A percentile compares a stretch with the other conserved stretches of the same genome.
phyloP scores from a whole-genome alignment of 2,329 filamentous ascomycete species.

The Aschersonia sp. region DNA sequence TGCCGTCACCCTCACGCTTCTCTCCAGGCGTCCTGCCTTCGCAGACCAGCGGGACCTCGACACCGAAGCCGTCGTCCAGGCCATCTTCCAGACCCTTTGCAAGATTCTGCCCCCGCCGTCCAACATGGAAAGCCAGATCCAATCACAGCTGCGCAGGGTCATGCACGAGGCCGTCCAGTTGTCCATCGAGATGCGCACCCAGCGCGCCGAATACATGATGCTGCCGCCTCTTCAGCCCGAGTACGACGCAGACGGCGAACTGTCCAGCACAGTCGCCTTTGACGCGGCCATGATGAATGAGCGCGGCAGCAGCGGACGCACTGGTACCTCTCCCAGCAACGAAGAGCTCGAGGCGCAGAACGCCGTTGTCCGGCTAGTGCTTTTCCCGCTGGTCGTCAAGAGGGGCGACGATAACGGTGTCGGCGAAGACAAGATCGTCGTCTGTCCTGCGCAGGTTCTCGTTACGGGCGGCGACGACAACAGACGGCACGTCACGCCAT shows the following conservation, averaged over 20 bases:
- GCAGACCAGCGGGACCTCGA: slow-evolving; percentile 71
- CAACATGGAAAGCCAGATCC: slow-evolving; percentile 65
- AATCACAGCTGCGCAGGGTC: slow-evolving; percentile 74
- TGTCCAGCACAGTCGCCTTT: slow-evolving; percentile 77
- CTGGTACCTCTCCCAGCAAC: slow-evolving; percentile 31
- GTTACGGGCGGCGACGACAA: slow-evolving; percentile 42
- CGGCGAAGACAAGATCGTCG: slow-evolving; percentile 88
- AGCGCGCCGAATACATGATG: slow-evolving; percentile 97
- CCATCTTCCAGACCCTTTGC: slow-evolving; percentile 65
- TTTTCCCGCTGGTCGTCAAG: slow-evolving; percentile 94
- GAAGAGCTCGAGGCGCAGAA: slow-evolving; percentile 65
- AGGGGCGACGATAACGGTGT: slow-evolving; percentile 79
- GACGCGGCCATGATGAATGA: slow-evolving; percentile 93
- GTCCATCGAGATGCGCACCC: slow-evolving; percentile 92
- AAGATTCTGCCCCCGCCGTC: slow-evolving; percentile 76
- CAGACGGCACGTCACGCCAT: slow-evolving; percentile 26
- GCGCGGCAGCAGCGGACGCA: slow-evolving; percentile 41
- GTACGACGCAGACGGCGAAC: slow-evolving; percentile 84
- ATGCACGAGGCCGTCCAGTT: slow-evolving; percentile 79
- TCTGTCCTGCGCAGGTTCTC: slow-evolving; percentile 88
- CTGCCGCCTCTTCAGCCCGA: slow-evolving; percentile 86
- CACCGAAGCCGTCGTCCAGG: slow-evolving; percentile 89
- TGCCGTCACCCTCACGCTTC: slow-evolving; percentile 80
- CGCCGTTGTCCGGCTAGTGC: slow-evolving; percentile 74
- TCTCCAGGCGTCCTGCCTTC: slow-evolving; percentile 71